phyloP scores from a whole-genome alignment of 208 protist genomes.

The Crithidia expoeki region DNA sequence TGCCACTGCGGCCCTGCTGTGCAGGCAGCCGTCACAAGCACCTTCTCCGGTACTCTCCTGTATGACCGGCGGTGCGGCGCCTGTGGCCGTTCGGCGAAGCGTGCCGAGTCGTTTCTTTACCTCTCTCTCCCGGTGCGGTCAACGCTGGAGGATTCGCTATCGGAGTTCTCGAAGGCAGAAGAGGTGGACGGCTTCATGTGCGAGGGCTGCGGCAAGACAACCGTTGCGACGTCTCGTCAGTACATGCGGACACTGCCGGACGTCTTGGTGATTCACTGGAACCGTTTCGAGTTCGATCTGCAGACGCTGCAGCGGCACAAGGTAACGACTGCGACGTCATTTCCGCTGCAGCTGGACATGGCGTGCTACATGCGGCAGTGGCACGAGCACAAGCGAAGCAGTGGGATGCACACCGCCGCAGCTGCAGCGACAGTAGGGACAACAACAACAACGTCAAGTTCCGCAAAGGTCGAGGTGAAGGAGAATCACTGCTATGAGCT shows the following conservation, averaged over 20 bases:
- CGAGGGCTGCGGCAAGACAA: conserved; percentile 58
- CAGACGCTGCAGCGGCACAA: conserved; percentile 72
- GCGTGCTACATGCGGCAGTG: conserved; percentile 55
- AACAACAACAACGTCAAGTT: not conserved
- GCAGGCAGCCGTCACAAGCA: conserved; percentile 40
- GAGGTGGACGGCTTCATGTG: conserved; percentile 76
- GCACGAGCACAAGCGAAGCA: conserved; percentile 38
- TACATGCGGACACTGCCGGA: conserved; percentile 78
- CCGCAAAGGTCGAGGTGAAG: conserved; percentile 1
- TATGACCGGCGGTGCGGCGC: conserved; percentile 74
- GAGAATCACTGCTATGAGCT: conserved; percentile 52
- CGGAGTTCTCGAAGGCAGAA: conserved; percentile 61
- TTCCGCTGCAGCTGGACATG: conserved; percentile 70
- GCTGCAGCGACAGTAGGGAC: not conserved
- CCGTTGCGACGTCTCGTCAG: conserved; percentile 69
- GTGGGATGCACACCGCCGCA: not conserved
- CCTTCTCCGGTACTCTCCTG: conserved; percentile 70
- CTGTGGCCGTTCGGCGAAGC: conserved; percentile 59
- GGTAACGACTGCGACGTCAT: conserved; percentile 50
- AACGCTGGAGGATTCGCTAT: conserved; percentile 67
- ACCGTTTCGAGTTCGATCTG: conserved; percentile 80
- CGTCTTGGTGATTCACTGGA: conserved; percentile 77
- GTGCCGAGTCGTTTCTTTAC: conserved; percentile 71
- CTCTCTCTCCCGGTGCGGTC: conserved; percentile 69
- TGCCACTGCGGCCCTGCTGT: conserved; percentile 48